These are phyloP conservation scores for Penicillium sp. DNA, from an alignment of 2,329 filamentous ascomycete genomes.

Conservation along the genomic window DNA sequence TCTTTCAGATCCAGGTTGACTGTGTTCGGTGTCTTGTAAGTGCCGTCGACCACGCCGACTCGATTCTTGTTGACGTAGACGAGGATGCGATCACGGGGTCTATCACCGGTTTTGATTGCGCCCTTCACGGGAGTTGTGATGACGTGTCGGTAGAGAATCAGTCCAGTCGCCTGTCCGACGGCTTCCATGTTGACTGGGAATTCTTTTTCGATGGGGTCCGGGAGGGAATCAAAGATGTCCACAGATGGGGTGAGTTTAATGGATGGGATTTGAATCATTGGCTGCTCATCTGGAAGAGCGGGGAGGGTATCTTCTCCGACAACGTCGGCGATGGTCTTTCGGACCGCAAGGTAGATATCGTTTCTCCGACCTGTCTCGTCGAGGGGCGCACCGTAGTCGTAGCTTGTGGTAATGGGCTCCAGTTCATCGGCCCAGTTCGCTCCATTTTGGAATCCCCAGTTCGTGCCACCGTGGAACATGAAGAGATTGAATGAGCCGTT, in stretches of 20 bases:
- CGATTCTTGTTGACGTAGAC: not conserved
- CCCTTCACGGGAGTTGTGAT: not conserved
- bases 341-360: slow-evolving; percentile 39
- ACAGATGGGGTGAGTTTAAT: not conserved
- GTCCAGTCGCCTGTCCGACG: not conserved
- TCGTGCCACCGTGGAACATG: slow-evolving; percentile 56
- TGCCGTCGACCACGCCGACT: not conserved
- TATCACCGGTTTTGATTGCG: not conserved
- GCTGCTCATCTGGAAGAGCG: not conserved
- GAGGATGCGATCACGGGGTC: not conserved
- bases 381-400: slow-evolving; percentile 53
- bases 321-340: not conserved
- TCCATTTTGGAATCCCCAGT: slow-evolving; percentile 51
- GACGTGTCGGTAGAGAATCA: not conserved
- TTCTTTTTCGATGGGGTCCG: not conserved
- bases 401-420: slow-evolving; percentile 47
- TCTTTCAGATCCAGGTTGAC: not conserved
- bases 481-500: slow-evolving; percentile 51
- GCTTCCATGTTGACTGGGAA: not conserved
- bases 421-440: slow-evolving; percentile 45
- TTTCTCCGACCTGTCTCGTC: slow-evolving; percentile 51
- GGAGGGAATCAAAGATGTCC: not conserved
- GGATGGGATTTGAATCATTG: not conserved
- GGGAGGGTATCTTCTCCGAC: not conserved
- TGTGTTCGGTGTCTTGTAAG: not conserved